These are phyloP conservation scores for Fusarium sulawesiense DNA, from an alignment of 2,329 filamentous ascomycete species.

Conservation along the genomic window DNA sequence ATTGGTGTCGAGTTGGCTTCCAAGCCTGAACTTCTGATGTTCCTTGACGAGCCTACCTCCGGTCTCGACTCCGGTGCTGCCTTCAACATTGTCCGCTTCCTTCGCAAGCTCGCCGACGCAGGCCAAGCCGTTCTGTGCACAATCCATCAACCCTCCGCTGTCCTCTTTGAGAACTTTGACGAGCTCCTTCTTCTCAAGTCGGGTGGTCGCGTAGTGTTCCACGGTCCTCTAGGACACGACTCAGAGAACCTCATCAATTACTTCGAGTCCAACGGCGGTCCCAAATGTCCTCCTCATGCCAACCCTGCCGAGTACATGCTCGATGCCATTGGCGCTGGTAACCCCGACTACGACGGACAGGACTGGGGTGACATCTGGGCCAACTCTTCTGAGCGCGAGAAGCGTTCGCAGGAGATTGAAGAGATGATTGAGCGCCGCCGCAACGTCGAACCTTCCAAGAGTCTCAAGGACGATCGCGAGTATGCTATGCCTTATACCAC, in stretches of 20 bases:
- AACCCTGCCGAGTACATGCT: slow-evolving; percentile 69
- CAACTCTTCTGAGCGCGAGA: slow-evolving; percentile 60
- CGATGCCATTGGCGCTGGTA: slow-evolving; percentile 70
- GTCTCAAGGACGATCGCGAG: slow-evolving; percentile 64
- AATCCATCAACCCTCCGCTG: slow-evolving; percentile 69
- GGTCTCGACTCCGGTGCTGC: slow-evolving; percentile 69
- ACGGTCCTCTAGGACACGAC: slow-evolving; percentile 64
- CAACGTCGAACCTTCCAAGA: slow-evolving; percentile 51
- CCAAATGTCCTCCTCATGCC: slow-evolving; percentile 58
- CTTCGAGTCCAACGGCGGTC: slow-evolving; percentile 62
- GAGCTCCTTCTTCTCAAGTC: slow-evolving; percentile 64
- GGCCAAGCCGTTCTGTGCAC: slow-evolving; percentile 71
- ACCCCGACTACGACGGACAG: slow-evolving; percentile 68
- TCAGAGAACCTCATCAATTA: slow-evolving; percentile 61
- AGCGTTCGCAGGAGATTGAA: slow-evolving; percentile 62
- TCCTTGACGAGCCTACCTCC: slow-evolving; percentile 72
- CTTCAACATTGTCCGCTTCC: slow-evolving; percentile 71
- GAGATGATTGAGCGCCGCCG: slow-evolving; percentile 61
- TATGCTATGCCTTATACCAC: slow-evolving; percentile 69
- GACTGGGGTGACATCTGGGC: slow-evolving; percentile 74
- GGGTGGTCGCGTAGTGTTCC: slow-evolving; percentile 65
- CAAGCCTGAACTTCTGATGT: slow-evolving; percentile 70
- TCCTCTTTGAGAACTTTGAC: slow-evolving; percentile 68
- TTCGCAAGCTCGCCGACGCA: slow-evolving; percentile 69
- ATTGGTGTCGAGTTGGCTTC: slow-evolving; percentile 67